Base-by-base conservation (phyloP, 2,329 filamentous ascomycete species). In the Diplodia seriata region DNA sequence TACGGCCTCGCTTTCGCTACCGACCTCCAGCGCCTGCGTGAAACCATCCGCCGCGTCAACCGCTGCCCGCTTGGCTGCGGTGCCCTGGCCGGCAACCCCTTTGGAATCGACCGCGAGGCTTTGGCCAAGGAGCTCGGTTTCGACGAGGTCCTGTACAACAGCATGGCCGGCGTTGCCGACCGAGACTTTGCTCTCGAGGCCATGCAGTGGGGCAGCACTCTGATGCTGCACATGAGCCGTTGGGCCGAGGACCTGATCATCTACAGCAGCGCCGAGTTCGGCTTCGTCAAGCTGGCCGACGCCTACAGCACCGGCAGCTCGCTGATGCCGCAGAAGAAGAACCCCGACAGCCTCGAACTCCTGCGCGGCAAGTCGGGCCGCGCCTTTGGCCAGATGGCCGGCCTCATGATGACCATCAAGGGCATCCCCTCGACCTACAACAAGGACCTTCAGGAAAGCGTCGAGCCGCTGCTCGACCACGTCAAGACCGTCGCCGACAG, bases 171-270 rank as follows among this genome's bases (percentile, higher is more conserved):
- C 51, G 90, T 93, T 9, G 88, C 86, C 18, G 91, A 94, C 79
- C 86, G 92, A 38, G 93, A 96, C 78, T 97, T 96, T 74, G 87
- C 94, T 15, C 85, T 91, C 68, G 92, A 97, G 81, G 89, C 87
- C 1, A 87, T 97, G 80, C 89, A 92, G 78, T 97, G 92, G 90
- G 89, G 87, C 5, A 86, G 87, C 36, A 91, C 90, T 74, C 83
- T 96, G 71, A 94, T 92, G 89, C 85, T 87, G 70, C 92, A 95
- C 82, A 85, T 96, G 72, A 91, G 87, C 67, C 87, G 91, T 67
- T 94, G 91, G 89, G 87, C 90, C 4, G 92, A 97, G 81, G 93
- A 97, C 76, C 82, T 97, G 69, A 96, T 97, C 80, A 86, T 96
- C 75, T 94, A 94, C 82, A 89, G 86, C 29, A 88, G 89, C 9